Evolutionary conservation across 1,139 yeast species (phyloP), one percentile per base, ranked within the genome.

Genomic region (Nematodospora anomalae): DNA sequence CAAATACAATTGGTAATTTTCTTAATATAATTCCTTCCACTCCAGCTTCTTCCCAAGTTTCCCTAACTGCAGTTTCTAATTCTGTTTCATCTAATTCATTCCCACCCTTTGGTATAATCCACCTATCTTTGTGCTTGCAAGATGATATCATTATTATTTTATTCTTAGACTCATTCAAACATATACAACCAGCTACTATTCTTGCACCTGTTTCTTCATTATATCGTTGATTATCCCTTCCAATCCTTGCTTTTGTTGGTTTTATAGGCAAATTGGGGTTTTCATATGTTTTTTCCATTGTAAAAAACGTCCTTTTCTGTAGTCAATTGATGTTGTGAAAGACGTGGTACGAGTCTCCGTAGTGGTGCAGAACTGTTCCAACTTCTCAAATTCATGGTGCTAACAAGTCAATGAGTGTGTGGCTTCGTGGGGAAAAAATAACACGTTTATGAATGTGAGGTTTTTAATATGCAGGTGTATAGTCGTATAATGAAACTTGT

Each of bases 31-130:
- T 64, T 4, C 96, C 96, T 28, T 75, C 75, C 20, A 84, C 86
- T 0, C 98, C 98, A 0, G 96, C 95, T 59, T 92, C 99, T 60
- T 92, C 98, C 98, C 98, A 92, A 0, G 96, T 86, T 57, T 92
- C 98, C 41, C 99, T 67, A 11, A 74, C 67, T 0, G 97, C 97
- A 6, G 87, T 66, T 7, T 62, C 60, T 11, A 60, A 59, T 28
- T 78, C 80, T 2, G 75, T 67, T 54, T 92, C 98, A 57, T 92
- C 98, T 28, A 59, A 55, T 58, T 92, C 99, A 36, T 90, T 80
- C 0, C 99, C 99, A 22, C 99, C 99, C 54, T 92, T 94, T 3
- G 98, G 98, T 8, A 92, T 62, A 10, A 94, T 86, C 95, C 96
- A 89, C 49, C 73, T 74, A 38, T 76, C 74, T 24, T 70, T 71